Conservation (phyloP, 257 asterid genomes). For the Leptodermis oblonga region DNA sequence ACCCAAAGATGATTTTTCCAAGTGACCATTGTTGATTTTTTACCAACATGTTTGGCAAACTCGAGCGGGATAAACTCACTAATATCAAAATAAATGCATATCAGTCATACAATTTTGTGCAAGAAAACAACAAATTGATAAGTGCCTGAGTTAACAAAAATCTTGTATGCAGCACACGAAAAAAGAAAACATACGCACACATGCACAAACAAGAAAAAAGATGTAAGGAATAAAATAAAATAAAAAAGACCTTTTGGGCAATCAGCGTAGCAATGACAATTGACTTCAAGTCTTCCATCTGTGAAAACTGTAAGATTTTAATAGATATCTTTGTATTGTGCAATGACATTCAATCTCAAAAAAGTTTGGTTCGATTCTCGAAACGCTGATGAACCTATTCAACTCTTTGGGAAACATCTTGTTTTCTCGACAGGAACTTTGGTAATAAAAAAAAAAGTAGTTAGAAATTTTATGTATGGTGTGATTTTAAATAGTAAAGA, state of each 20-base stretch:
- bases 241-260: slow-evolving; percentile 23
- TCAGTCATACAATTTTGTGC: slow-evolving; percentile 3
- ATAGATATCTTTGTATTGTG: slow-evolving; percentile 25
- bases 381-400: no score
- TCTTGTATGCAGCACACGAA: no score
- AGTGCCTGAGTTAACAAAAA: not conserved
- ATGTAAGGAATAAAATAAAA: no score
- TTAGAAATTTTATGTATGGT: no score
- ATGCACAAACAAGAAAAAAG: no score
- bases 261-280: slow-evolving; percentile 21
- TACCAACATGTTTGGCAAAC: slow-evolving; percentile 29
- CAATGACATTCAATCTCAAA: slow-evolving; percentile 37
- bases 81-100: no score
- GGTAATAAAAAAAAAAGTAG: no score
- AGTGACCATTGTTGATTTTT: slow-evolving; percentile 12
- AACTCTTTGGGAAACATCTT: no score
- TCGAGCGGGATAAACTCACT: slow-evolving; percentile 25
- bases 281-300: slow-evolving; percentile 29
- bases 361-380: not conserved
- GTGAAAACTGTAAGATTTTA: slow-evolving; percentile 22
- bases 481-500: no score
- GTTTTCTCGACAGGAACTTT: no score
- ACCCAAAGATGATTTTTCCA: slow-evolving; percentile 52
- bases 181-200: no score
- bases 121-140: not conserved